Evolutionary conservation across 495 filamentous ascomycete genomes (phyloP).

Genomic region (Friedmanniomyces simplex): DNA sequence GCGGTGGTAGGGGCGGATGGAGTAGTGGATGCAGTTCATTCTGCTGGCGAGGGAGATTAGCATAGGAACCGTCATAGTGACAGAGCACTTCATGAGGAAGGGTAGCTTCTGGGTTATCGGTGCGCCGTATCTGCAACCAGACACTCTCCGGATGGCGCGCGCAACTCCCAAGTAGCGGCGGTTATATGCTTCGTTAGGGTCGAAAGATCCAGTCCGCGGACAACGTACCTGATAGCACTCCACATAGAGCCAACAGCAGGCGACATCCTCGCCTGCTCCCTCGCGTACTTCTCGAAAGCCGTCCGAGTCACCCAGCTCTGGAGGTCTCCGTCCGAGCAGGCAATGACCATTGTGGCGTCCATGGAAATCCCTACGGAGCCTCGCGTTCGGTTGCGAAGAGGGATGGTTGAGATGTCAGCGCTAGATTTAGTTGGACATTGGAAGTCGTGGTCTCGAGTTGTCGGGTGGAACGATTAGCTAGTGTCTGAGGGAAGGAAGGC

Average conservation of each 20-base stretch:
- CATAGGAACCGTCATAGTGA: no score
- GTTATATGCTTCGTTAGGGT: no score
- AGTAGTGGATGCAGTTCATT: slow-evolving; percentile 48
- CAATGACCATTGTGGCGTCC: slow-evolving; percentile 45
- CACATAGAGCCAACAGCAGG: slow-evolving; percentile 47
- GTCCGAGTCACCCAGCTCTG: slow-evolving; percentile 33
- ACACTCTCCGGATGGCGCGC: no score
- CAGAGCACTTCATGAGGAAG: no score
- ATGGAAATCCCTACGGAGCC: background rate
- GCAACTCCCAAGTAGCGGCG: no score
- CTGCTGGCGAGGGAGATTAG: slow-evolving; percentile 38
- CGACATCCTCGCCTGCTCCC: slow-evolving; percentile 39
- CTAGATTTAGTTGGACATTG: slow-evolving; percentile 5
- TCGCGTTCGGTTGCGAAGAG: background rate
- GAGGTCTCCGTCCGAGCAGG: slow-evolving; percentile 51
- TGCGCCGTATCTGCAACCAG: no score
- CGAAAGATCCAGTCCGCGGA: no score
- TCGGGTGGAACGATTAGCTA: no score
- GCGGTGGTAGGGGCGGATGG: slow-evolving; percentile 47
- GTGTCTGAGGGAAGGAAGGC: no score
- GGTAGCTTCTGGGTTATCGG: no score
- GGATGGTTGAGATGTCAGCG: slow-evolving; percentile 4
- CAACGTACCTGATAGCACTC: slow-evolving; percentile 38
- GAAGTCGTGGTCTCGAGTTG: slow-evolving; percentile 14
- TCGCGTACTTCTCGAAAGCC: slow-evolving; percentile 40